Conservation (phyloP, 345 rosid species). For the Heritiera littoralis region DNA sequence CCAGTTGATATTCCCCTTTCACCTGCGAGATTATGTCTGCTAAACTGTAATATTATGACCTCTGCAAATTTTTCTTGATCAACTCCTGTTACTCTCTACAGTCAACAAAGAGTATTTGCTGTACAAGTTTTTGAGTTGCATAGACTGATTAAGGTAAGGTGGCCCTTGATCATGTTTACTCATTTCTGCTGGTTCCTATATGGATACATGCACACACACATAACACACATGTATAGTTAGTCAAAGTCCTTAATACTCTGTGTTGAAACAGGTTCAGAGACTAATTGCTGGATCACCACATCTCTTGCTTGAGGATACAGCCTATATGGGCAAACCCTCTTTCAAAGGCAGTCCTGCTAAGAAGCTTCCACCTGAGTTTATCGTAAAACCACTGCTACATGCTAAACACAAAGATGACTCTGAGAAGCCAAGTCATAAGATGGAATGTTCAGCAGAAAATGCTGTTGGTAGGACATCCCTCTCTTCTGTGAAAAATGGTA, state of each 20-base stretch:
- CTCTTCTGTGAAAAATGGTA: conserved; percentile 36
- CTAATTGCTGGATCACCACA: conserved; percentile 76
- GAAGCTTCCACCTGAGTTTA: conserved; percentile 43
- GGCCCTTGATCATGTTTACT: conserved; percentile 11
- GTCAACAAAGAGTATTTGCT: conserved; percentile 93
- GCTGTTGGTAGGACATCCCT: conserved; percentile 45
- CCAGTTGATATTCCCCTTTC: conserved; percentile 12
- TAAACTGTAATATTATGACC: conserved; percentile 9
- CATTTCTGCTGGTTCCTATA: conserved; percentile 19
- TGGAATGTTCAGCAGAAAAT: conserved; percentile 64
- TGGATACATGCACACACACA: background rate
- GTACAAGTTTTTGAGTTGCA: conserved; percentile 92
- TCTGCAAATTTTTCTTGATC: conserved; percentile 33
- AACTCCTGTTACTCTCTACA: conserved; percentile 50
- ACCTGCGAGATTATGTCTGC: background rate
- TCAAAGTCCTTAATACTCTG: conserved; percentile 17
- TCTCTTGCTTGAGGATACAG: conserved; percentile 55
- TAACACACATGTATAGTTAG: background rate
- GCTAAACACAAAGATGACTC: conserved; percentile 38
- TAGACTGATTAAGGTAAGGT: conserved; percentile 80
- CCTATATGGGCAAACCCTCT: conserved; percentile 45
- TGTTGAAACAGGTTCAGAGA: conserved; percentile 62
- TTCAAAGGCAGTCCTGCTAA: conserved; percentile 44
- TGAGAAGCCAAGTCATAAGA: conserved; percentile 41
- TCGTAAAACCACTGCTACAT: conserved; percentile 42